Conservation (phyloP, 495 filamentous ascomycete genomes). For the Cenococcum geophilum region DNA sequence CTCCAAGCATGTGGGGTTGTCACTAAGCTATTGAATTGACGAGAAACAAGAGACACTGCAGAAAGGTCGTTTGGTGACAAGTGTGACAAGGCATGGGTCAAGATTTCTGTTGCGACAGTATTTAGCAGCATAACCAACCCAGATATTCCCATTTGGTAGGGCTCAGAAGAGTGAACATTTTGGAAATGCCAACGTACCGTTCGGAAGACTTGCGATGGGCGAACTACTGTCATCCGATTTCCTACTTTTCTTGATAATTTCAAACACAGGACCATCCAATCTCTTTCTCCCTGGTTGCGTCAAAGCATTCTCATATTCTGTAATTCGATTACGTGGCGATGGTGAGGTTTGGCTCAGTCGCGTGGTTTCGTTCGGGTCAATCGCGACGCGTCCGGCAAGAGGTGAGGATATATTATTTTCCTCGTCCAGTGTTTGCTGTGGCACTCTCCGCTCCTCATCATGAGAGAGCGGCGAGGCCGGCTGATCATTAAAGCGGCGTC, state of each 20-base stretch:
- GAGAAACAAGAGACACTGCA: slow-evolving; percentile 72
- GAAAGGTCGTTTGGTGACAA: slow-evolving; percentile 72
- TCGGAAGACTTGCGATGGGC: slow-evolving; percentile 62
- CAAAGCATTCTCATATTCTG: slow-evolving; percentile 64
- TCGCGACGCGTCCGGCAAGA: slow-evolving; percentile 20
- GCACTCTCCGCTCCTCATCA: slow-evolving; percentile 13
- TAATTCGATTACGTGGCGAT: slow-evolving; percentile 54
- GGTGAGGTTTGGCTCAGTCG: slow-evolving; percentile 37
- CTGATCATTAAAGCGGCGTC: slow-evolving; percentile 46
- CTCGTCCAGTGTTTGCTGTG: slow-evolving; percentile 6
- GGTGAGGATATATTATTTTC: not conserved
- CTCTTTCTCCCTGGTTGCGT: slow-evolving; percentile 43
- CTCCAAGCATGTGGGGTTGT: slow-evolving; percentile 89
- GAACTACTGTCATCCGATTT: slow-evolving; percentile 43
- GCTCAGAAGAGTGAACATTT: too few species aligned
- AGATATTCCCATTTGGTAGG: too few species aligned
- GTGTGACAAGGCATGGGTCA: slow-evolving; percentile 89
- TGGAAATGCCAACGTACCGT: slow-evolving; percentile 53
- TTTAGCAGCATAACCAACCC: not conserved
- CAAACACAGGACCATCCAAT: slow-evolving; percentile 50
- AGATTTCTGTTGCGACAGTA: slow-evolving; percentile 57
- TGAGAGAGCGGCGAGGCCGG: slow-evolving; percentile 26
- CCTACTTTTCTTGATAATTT: slow-evolving; percentile 52
- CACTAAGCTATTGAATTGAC: slow-evolving; percentile 73
- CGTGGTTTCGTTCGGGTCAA: slow-evolving; percentile 21